Conservation (phyloP, 2,329 filamentous ascomycete genomes). For the Arthrobotrys pseudoclavata region DNA sequence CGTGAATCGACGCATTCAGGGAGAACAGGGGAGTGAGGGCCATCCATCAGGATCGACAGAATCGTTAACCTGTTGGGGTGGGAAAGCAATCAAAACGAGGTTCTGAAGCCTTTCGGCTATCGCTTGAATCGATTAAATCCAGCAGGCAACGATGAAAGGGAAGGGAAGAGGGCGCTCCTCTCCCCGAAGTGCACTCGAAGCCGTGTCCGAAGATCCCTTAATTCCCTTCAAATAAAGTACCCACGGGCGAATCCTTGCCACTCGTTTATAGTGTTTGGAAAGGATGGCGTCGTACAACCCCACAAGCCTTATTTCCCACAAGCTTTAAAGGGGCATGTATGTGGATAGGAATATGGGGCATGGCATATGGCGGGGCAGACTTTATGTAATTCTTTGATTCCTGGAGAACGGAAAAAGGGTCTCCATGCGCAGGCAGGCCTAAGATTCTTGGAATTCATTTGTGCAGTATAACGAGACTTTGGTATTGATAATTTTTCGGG, state of each 20-base stretch:
- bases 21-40: neutral
- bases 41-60: constrained; percentile 16
- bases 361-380: constrained; percentile 27
- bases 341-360: constrained; percentile 21
- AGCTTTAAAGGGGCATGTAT: constrained; percentile 27
- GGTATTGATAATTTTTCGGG: constrained; percentile 23
- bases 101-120: constrained; percentile 27
- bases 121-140: constrained; percentile 26
- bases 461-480: constrained; percentile 2
- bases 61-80: neutral
- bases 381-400: neutral
- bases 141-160: constrained; percentile 12
- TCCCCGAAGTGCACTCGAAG: constrained; percentile 18
- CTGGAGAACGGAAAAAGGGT: neutral
- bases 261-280: constrained; percentile 39
- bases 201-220: constrained; percentile 48
- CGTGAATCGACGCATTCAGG: constrained; percentile 15
- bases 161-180: neutral
- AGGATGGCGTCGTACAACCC: constrained; percentile 11
- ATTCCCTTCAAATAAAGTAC: constrained; percentile 55
- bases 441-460: constrained; percentile 28
- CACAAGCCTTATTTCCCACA: constrained; percentile 10
- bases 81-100: constrained; percentile 11
- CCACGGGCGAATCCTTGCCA: constrained; percentile 15
- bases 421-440: neutral